Base-by-base conservation (phyloP, 2,329 filamentous ascomycete genomes). In the Penicillium sp. region DNA sequence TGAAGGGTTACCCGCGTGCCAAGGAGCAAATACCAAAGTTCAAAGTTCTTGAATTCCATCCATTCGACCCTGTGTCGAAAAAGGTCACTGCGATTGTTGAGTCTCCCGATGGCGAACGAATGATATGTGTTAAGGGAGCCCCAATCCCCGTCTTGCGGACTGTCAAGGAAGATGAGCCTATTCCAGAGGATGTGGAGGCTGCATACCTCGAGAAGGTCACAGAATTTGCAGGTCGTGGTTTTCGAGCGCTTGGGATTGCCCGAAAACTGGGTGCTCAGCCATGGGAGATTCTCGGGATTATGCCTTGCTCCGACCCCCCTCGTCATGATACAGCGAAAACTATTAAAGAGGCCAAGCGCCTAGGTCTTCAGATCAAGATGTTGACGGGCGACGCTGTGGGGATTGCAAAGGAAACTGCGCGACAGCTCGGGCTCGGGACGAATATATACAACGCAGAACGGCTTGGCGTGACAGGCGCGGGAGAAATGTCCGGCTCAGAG, bases 371-470 rank as follows among this genome's bases (percentile, higher is more conserved):
- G 63, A 91, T 96, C 78, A 96, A 96, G 83, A 96, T 96, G 90
- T 84, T 96, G 78, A 96, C 91, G 77, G 91, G 91, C 83, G 91
- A 96, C 71, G 90, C 91, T 62, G 91, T 96, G 70, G 91, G 90
- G 75, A 96, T 96, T 72, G 91, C 91, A 65, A 87, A 89, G 79
- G 91, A 96, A 77, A 95, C 90, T 63, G 94, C 90, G 48, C 89
- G 90, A 68, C 90, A 94, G 77, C 88, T 96, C 61, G 90, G 91
- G 79, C 87, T 96, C 54, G 91, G 91, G 67, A 94, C 90, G 68
- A 96, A 96, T 75, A 86, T 96, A 67, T 96, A 95, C 81, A 94
- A 96, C 68, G 90, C 91, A 75, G 91, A 96, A 78, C 88, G 89
- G 68, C 89, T 96, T 51, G 91, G 91, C 82, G 87, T 96, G 52